Conservation (phyloP, 2,329 filamentous ascomycete genomes). For the Epichloe sylvatica region DNA sequence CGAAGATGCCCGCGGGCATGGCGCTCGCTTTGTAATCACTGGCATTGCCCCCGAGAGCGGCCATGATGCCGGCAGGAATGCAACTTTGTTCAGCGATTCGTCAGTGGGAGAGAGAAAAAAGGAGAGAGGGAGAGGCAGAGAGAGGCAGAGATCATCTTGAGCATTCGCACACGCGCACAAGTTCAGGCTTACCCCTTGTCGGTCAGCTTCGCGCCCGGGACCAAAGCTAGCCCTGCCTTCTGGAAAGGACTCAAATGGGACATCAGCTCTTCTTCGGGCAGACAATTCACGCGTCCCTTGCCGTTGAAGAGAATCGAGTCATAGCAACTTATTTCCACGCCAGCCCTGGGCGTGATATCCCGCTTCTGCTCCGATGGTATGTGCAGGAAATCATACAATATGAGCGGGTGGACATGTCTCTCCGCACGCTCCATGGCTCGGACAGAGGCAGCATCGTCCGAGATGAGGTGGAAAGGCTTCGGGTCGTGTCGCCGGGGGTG, state of each 20-base stretch:
- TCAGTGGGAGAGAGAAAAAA: not conserved
- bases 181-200: conserved; percentile 24
- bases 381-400: conserved; percentile 44
- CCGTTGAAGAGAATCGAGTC: conserved; percentile 50
- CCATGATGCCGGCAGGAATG: conserved; percentile 27
- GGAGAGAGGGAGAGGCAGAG: too few relatives aligned
- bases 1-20: conserved; percentile 29
- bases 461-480: conserved; percentile 37
- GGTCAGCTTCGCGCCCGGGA: conserved; percentile 21
- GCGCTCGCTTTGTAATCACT: conserved; percentile 16
- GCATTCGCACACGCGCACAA: too few relatives aligned
- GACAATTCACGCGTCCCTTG: conserved; percentile 41
- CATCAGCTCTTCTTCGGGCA: conserved; percentile 29
- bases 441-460: conserved; percentile 19
- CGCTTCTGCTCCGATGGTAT: conserved; percentile 34
- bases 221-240: conserved; percentile 14
- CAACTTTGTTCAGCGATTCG: conserved; percentile 13
- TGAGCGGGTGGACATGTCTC: conserved; percentile 28
- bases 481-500: conserved; percentile 14
- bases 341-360: conserved; percentile 28
- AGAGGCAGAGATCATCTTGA: too few relatives aligned
- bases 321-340: conserved; percentile 40
- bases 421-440: conserved; percentile 36
- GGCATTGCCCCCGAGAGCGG: conserved; percentile 14
- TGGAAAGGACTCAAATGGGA: conserved; percentile 21